Percentiles rank a stretch among this genome's conserved stretches.
Conservation (phyloP, 495 filamentous ascomycete species). For the Parathielavia hyrcaniae region DNA sequence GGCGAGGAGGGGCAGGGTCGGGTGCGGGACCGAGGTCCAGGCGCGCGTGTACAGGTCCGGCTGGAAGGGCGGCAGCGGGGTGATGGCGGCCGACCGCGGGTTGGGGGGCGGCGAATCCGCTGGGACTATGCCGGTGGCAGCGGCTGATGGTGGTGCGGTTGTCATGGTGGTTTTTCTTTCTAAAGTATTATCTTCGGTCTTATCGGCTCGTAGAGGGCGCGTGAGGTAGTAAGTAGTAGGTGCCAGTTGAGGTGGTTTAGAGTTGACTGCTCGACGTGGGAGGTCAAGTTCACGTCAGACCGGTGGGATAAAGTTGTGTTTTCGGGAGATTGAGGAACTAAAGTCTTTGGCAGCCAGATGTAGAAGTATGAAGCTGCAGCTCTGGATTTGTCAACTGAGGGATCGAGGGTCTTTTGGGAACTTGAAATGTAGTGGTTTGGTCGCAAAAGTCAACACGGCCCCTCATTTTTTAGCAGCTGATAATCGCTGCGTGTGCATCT, state of each 20-base stretch:
- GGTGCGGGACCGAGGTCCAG: conserved; percentile 82
- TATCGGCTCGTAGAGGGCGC: neutral
- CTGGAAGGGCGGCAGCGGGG: conserved; percentile 46
- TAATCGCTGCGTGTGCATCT: conserved; percentile 11
- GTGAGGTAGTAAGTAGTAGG: neutral
- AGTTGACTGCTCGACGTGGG: too few species aligned
- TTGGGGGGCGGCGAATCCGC: neutral
- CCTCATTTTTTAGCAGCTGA: conserved; percentile 17
- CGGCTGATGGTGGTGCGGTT: neutral
- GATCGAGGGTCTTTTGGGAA: too few species aligned
- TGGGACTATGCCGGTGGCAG: neutral
- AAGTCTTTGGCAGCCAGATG: neutral
- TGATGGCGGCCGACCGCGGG: conserved; percentile 2
- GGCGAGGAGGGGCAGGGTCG: conserved; percentile 77
- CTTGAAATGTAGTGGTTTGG: too few species aligned
- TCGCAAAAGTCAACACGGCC: conserved; percentile 14
- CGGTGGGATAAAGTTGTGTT: too few species aligned
- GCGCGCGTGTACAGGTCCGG: conserved; percentile 72
- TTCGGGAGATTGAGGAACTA: too few species aligned
- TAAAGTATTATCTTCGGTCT: too few species aligned
- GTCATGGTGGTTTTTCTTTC: neutral
- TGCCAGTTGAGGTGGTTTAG: neutral
- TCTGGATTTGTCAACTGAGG: too few species aligned
- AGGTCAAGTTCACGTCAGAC: too few species aligned
- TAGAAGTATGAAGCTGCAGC: neutral